Conservation (phyloP, 768 basidiomycete genomes). For the Sutorius australiensis region DNA sequence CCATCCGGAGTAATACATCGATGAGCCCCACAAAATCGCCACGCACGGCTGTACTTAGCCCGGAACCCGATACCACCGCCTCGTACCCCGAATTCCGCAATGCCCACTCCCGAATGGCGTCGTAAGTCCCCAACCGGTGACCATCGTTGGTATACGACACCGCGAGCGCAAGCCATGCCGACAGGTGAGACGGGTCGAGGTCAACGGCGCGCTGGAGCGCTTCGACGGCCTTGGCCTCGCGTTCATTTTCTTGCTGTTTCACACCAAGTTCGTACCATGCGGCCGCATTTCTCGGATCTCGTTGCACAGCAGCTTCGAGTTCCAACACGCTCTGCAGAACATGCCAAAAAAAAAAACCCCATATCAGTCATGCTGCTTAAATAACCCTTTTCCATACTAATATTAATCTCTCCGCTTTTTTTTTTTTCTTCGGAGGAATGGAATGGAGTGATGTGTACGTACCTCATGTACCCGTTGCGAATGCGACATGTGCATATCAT, state of each 20-base stretch:
- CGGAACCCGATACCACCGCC: slow-evolving; percentile 39
- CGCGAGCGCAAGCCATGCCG: slow-evolving; percentile 87
- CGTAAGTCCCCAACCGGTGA: slow-evolving; percentile 67
- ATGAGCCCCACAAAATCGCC: slow-evolving; percentile 51
- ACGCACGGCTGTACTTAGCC: slow-evolving; percentile 26
- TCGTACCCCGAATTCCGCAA: slow-evolving; percentile 52
- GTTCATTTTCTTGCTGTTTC: slow-evolving; percentile 97
- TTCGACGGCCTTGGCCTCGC: slow-evolving; percentile 84
- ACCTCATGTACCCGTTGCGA: slow-evolving; percentile 39
- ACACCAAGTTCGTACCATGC: slow-evolving; percentile 94
- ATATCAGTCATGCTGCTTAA: slow-evolving; percentile 16
- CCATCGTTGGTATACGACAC: slow-evolving; percentile 90
- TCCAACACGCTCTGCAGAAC: slow-evolving; percentile 72
- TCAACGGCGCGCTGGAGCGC: slow-evolving; percentile 79
- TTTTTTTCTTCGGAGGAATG: slow-evolving; percentile 5
- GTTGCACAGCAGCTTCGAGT: slow-evolving; percentile 85
- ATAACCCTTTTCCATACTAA: background rate
- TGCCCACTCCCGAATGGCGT: slow-evolving; percentile 85
- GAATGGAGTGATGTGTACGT: slow-evolving; percentile 16
- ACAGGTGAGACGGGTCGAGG: slow-evolving; percentile 70
- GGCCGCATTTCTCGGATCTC: slow-evolving; percentile 59
- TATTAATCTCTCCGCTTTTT: slow-evolving; percentile 6
- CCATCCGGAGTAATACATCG: slow-evolving; percentile 79
- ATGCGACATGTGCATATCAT: slow-evolving; percentile 34
- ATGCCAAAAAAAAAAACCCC: slow-evolving; percentile 3